These are phyloP conservation scores for Guillardia theta DNA, from an alignment of 78 protist genomes.

Conservation along the genomic window DNA sequence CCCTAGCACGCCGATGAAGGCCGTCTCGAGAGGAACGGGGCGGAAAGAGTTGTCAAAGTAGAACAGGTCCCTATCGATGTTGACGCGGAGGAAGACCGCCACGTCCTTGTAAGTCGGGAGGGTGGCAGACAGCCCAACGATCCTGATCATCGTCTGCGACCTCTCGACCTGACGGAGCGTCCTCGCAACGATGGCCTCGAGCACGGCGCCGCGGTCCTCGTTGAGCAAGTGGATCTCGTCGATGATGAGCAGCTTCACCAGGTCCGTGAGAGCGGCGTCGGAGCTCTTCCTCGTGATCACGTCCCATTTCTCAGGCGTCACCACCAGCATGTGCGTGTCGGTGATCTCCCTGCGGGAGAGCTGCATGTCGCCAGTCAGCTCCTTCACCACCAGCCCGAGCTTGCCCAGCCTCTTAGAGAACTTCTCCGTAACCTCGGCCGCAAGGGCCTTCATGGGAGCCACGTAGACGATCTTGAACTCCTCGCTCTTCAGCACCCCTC, in stretches of 20 bases:
- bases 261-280: conserved; percentile 63
- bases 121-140: conserved; percentile 99
- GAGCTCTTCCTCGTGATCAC: conserved; percentile 94
- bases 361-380: conserved; percentile 99
- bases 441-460: conserved; percentile 99
- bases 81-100: conserved; percentile 90
- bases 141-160: conserved; percentile 91
- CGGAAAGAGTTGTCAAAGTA: conserved; percentile 88
- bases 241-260: conserved; percentile 84
- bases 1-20: conserved; percentile 86
- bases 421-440: conserved; percentile 76
- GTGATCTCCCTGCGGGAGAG: conserved; percentile 72
- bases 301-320: conserved; percentile 99
- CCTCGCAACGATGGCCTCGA: conserved; percentile 94
- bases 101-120: conserved; percentile 93
- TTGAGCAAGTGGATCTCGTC: conserved; percentile 98
- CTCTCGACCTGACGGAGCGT: conserved; percentile 86
- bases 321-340: conserved; percentile 82
- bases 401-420: conserved; percentile 69
- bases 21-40: conserved; percentile 94
- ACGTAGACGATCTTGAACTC: conserved; percentile 96
- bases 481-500: conserved; percentile 57
- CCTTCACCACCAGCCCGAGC: conserved; percentile 84
- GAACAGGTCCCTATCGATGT: conserved; percentile 75
- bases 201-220: conserved; percentile 96